phyloP scores from a whole-genome alignment of 768 basidiomycete species.

The Polyporus arcularius region DNA sequence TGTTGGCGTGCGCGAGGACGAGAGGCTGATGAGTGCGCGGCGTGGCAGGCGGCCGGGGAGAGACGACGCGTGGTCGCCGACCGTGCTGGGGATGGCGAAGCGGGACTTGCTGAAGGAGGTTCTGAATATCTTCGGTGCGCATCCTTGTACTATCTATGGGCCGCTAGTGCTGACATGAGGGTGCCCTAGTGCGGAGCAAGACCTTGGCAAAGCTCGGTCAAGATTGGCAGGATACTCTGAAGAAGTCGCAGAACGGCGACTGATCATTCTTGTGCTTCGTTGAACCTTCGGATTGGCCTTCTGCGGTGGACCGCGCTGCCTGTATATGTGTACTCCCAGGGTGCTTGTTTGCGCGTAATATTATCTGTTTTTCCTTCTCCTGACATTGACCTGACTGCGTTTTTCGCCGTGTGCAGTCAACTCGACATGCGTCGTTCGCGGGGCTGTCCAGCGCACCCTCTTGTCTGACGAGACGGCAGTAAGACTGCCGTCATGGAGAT shows the following conservation, averaged over 20 bases:
- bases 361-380: too few species aligned
- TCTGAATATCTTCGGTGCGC: constrained; percentile 73
- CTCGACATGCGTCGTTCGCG: too few species aligned
- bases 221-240: constrained; percentile 83
- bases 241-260: constrained; percentile 48
- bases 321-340: too few species aligned
- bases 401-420: too few species aligned
- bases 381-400: too few species aligned
- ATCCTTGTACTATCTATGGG: not conserved
- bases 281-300: not conserved
- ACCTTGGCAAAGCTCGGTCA: constrained; percentile 71
- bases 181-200: constrained; percentile 63
- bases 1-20: not conserved
- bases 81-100: constrained; percentile 70
- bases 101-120: constrained; percentile 86
- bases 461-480: too few species aligned
- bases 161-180: not conserved
- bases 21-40: constrained; percentile 1
- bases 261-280: not conserved
- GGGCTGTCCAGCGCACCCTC: too few species aligned
- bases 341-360: too few species aligned
- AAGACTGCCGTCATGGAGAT: too few species aligned
- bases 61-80: constrained; percentile 69
- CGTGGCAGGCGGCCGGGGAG: constrained; percentile 63
- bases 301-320: too few species aligned